Evolutionary conservation across 441 rosid genomes (phyloP).

Genomic region (Adansonia rubrostipa): DNA sequence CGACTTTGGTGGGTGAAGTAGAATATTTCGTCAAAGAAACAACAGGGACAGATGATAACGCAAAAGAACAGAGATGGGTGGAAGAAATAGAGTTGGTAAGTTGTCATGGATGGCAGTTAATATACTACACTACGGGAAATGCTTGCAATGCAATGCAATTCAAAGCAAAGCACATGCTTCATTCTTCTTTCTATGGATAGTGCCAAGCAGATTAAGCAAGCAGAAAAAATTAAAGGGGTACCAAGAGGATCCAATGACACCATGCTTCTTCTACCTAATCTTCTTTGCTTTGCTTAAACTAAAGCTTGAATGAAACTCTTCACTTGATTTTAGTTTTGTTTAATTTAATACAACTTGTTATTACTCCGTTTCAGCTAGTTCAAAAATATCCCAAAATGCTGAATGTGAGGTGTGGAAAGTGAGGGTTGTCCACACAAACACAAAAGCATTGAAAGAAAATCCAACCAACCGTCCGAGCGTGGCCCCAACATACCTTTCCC

Average conservation of each 20-base stretch:
- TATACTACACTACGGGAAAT: slow-evolving; percentile 8
- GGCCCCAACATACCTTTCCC: slow-evolving; percentile 39
- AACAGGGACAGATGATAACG: not conserved
- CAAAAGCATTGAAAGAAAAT: slow-evolving; percentile 39
- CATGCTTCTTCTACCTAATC: not conserved
- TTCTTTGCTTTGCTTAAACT: not conserved
- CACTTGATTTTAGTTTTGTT: not conserved
- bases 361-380: not conserved
- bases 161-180: slow-evolving; percentile 26
- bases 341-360: not conserved
- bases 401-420: too few species aligned
- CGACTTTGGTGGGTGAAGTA: not conserved
- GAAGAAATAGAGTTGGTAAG: slow-evolving; percentile 27
- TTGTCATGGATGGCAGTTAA: slow-evolving; percentile 23
- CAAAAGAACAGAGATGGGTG: slow-evolving; percentile 3
- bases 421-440: slow-evolving; percentile 21
- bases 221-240: not conserved
- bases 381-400: not conserved
- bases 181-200: not conserved
- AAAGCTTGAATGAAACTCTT: not conserved
- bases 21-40: not conserved
- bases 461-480: slow-evolving; percentile 57
- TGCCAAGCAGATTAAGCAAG: slow-evolving; percentile 9
- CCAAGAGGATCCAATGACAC: slow-evolving; percentile 5
- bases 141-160: not conserved